Percentiles rank a stretch among this genome's conserved stretches.
phyloP scores from a whole-genome alignment of 768 basidiomycete genomes.

The Harrya chromipes region DNA sequence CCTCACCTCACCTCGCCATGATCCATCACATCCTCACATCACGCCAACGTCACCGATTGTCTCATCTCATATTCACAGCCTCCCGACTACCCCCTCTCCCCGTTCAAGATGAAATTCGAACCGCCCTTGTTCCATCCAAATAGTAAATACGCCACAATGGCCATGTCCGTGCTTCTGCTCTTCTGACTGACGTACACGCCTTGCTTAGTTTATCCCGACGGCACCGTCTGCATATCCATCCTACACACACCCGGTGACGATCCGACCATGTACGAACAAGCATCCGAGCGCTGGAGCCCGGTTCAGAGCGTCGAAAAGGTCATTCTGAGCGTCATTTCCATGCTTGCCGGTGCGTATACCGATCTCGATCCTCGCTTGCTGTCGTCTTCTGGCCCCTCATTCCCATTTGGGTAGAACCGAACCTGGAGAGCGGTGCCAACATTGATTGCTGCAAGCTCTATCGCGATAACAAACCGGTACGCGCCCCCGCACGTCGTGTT shows the following conservation, averaged over 20 bases:
- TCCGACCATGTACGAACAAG: constrained; percentile 90
- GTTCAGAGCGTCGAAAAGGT: constrained; percentile 98
- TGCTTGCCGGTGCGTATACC: constrained; percentile 74
- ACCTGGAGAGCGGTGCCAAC: constrained; percentile 96
- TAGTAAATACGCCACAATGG: constrained; percentile 51
- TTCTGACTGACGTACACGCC: background rate
- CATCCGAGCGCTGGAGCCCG: constrained; percentile 97
- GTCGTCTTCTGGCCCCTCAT: background rate
- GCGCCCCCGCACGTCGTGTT: constrained; percentile 13
- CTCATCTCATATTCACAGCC: constrained; percentile 48
- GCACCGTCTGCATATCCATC: constrained; percentile 97
- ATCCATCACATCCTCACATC: too few species aligned
- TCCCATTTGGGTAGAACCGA: constrained; percentile 63
- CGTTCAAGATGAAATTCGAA: constrained; percentile 99
- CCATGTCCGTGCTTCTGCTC: background rate
- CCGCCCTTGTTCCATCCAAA: constrained; percentile 98
- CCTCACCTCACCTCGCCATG: too few species aligned
- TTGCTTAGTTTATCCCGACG: constrained; percentile 84
- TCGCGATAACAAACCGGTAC: constrained; percentile 71
- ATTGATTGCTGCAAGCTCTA: constrained; percentile 97
- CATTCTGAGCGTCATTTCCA: constrained; percentile 91
- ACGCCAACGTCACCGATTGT: too few species aligned
- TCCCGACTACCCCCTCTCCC: constrained; percentile 91
- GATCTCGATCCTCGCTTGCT: background rate
- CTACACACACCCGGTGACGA: constrained; percentile 92